Evolutionary conservation across 2,329 filamentous ascomycete genomes (phyloP), one percentile per base, ranked within the genome.

Genomic region (Dactylella cylindrospora): DNA sequence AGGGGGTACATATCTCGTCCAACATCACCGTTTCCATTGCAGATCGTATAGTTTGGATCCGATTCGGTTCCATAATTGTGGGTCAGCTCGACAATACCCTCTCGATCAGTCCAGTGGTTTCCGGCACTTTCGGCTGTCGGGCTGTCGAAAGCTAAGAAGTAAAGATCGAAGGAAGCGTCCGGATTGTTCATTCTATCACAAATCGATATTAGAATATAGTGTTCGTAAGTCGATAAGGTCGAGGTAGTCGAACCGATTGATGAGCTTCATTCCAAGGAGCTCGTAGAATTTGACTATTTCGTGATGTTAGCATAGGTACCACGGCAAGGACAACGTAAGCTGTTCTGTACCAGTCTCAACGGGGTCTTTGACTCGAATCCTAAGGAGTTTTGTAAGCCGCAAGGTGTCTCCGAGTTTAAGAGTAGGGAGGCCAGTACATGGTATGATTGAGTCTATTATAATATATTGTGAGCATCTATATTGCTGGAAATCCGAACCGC

Each of bases 301-400:
- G 8, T 12, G 9, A 33, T 9, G 25, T 25, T 23, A 44, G 35
- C 38, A 13, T 45, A 15, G 15, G 15, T 33, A 33, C 25, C 5
- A 29, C 19, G 13, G 20, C 5, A 25, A 36, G 15, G 28, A 23
- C 15, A 36, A 17, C 25, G 23, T 29, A 15, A 41, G 3, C 29
- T 29, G 19, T 32, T n/a, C 71, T 75, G 40, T 76, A 86, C 85
- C 75, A 31, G 85, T 89, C 71, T 79, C 82, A 75, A 90, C 85
- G 8, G 91, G 91, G 76, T 98, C 90, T 75, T 97, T 97, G 71
- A 97, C 86, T 73, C 91, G 86, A 72, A 95, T 79, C 88, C 88
- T 93, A 29, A 28, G 22, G 65, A 68, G 67, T 32, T 60, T 70
- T 44, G 69, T 64, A 49, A 13, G 12, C 23, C 7, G 26, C 13